Base-by-base conservation (phyloP, 2,329 filamentous ascomycete genomes). In the Trichoderma endophyticum region DNA sequence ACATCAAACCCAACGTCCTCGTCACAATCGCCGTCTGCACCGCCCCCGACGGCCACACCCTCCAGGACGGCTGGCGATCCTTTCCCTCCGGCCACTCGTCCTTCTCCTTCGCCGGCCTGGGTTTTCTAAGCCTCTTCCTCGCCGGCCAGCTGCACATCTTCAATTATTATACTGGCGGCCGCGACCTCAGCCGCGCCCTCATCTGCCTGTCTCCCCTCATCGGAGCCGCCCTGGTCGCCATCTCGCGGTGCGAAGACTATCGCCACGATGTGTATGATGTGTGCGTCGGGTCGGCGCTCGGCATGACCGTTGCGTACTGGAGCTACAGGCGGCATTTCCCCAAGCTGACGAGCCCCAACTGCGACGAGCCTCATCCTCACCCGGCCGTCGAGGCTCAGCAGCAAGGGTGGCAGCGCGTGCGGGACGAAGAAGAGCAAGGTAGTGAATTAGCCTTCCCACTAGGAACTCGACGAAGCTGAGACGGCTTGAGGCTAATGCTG, bases 11-110 rank as follows among this genome's bases (percentile, higher is more conserved):
- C 6, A 78, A 87, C 75, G 80, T 81, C 4, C 84, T 92, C 2
- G 90, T 92, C 48, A 89, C 87, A 18, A 88, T 91, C 64, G 86
- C 88, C 36, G 88, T 95, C 3, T 97, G 93, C 83, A 95, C 92
- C 12, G 87, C 94, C 77, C 87, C 88, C 2, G 81, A 90, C 76
- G 87, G 89, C 73, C 91, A 93, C 79, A 84, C 85, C 1, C 86
- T 97, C 4, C 91, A 96, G 74, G 93, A 97, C 76, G 93, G 93
- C 18, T 95, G 93, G 91, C 89, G 93, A 56, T 93, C 90, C 26
- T 97, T 96, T 76, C 93, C 93, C 1, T 92, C 90, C 2, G 93
- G 93, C 1, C 93, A 97, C 80, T 91, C 89, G 14, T 93, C 90
- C 73, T 95, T 95, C 78, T 87, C 92, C 1, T 97, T 96, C 78